Base-by-base conservation (phyloP, 352 stramenopile genomes). In the Phytophthora cactorum region DNA sequence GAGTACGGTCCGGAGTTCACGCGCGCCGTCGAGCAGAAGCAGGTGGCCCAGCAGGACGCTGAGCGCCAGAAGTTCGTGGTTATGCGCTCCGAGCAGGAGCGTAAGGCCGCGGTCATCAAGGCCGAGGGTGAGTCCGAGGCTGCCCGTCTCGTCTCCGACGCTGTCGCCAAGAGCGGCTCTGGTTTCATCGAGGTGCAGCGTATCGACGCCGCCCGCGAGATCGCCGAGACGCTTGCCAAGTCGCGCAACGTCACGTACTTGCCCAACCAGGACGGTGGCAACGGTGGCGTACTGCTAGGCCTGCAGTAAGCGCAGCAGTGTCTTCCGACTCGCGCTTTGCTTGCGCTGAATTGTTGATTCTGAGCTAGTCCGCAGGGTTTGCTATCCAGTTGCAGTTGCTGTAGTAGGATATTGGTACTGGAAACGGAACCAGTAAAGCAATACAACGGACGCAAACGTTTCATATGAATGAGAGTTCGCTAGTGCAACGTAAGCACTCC, bases 141-240 rank as follows among this genome's bases (percentile, higher is more conserved):
- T 52, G 98, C 98, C 55, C 87, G 87, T 54, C 93, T 99, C 27
- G 99, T 99, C 61, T 99, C 97, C 10, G 90, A 99, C 52, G 97
- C 98, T 51, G 96, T 99, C 66, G 88, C 98, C 78, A 98, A 98
- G 86, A 98, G 92, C 64, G 98, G 98, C 52, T 93, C 89, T 55
- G 98, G 97, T 47, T 98, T 99, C 78, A 99, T 99, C 64, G 98
- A 99, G 78, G 97, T 99, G 59, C 95, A 98, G 77, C 95, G 97
- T 75, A 99, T 99, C 68, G 98, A 99, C 78, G 98, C 98, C 12
- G 98, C 98, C n/a, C 98, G 98, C 68, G 97, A 99, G 78, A 99
- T 99, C 76, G 98, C 98, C 5, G 91, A 95, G 79, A 99, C 97
- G 41, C 86, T 99, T 31, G 94, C 98, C 52, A 95, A 93, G 77